These are phyloP conservation scores for Rhynchosporium secalis DNA, from an alignment of 2,329 filamentous ascomycete species.

Conservation along the genomic window DNA sequence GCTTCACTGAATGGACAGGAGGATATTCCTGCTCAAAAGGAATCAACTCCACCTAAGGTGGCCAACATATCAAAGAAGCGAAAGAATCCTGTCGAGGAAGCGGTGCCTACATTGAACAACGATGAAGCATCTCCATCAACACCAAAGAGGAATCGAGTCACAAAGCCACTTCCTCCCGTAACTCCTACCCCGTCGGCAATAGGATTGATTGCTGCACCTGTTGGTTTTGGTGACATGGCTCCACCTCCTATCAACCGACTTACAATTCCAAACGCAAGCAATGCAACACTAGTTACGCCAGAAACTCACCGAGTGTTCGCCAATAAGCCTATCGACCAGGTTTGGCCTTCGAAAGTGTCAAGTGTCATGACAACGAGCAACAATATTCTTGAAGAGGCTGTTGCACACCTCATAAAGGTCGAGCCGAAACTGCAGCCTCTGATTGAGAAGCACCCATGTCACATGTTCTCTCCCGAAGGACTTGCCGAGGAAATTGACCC, in stretches of 20 bases:
- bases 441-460: constrained; percentile 74
- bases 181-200: constrained; percentile 53
- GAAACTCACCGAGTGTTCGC: constrained; percentile 64
- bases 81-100: constrained; percentile 30
- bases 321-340: constrained; percentile 49
- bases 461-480: constrained; percentile 76
- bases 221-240: constrained; percentile 42
- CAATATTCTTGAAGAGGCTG: constrained; percentile 73
- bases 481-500: constrained; percentile 86
- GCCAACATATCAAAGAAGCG: constrained; percentile 33
- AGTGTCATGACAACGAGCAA: constrained; percentile 54
- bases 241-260: constrained; percentile 48
- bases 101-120: constrained; percentile 16
- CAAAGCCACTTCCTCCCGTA: constrained; percentile 39
- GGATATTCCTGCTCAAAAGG: constrained; percentile 2
- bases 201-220: constrained; percentile 47
- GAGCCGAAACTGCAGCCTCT: constrained; percentile 72
- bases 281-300: constrained; percentile 71
- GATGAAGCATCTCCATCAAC: constrained; percentile 31
- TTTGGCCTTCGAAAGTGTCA: constrained; percentile 56
- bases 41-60: constrained; percentile 15
- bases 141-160: constrained; percentile 34
- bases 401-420: constrained; percentile 69
- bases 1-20: constrained; percentile 23
- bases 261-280: constrained; percentile 63